Conservation (phyloP, 306 rosid genomes). For the Cucurbita ficifolia region DNA sequence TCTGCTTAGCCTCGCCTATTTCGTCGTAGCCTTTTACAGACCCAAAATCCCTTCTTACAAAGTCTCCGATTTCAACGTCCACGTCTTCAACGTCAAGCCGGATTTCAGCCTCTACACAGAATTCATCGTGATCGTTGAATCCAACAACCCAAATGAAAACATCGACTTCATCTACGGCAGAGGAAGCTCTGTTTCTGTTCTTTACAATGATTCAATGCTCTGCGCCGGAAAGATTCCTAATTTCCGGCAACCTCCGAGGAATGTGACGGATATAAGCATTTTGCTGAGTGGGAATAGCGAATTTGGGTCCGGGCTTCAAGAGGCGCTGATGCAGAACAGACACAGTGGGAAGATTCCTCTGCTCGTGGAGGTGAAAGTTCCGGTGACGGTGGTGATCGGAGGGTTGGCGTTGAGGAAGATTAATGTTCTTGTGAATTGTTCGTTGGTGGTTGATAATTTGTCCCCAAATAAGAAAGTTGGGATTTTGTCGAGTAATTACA, state of each 20-base stretch:
- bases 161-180: slow-evolving; percentile 5
- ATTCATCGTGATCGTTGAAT: background rate
- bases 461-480: background rate
- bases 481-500: slow-evolving; percentile 15
- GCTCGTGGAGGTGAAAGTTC: slow-evolving; percentile 18
- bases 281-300: slow-evolving; percentile 20
- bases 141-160: slow-evolving; percentile 1
- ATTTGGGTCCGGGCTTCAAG: slow-evolving; percentile 8
- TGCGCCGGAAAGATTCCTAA: slow-evolving; percentile 17
- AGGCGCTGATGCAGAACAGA: background rate
- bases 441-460: slow-evolving; percentile 26
- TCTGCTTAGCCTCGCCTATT: background rate
- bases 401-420: slow-evolving; percentile 4
- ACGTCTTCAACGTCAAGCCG: background rate
- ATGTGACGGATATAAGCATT: slow-evolving; percentile 11
- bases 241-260: slow-evolving; percentile 25
- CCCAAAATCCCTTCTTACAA: slow-evolving; percentile 10
- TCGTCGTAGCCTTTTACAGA: background rate
- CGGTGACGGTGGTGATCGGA: slow-evolving; percentile 17
- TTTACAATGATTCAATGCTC: background rate
- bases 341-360: slow-evolving; percentile 18
- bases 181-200: slow-evolving; percentile 1
- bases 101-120: slow-evolving; percentile 4
- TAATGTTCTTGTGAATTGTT: slow-evolving; percentile 14
- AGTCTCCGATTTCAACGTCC: background rate